Evolutionary conservation across 1,284 basidiomycete genomes (phyloP), one percentile per base, ranked within the genome.

Genomic region (Pyrrhoderma lamaoense): DNA sequence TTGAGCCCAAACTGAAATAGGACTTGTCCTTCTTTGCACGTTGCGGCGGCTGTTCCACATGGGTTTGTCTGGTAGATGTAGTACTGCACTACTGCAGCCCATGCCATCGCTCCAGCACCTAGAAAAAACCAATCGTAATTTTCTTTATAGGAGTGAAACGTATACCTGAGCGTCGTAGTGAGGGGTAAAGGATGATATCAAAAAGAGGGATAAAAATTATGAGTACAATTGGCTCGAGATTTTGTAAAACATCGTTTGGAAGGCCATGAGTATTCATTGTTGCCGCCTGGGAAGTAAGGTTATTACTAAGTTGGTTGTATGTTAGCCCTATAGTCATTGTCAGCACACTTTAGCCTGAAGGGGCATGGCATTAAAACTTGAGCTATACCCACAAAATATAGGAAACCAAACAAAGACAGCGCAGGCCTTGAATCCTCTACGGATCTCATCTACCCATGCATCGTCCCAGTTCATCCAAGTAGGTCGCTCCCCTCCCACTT

Each of bases 401-500:
- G 85, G 86, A 67, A 64, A 89, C 77, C 85, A 91, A 42, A 75
- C 63, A 69, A 94, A 93, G 52, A 94, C 89, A 39, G 70, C 67
- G 68, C 91, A 94, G 8, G 92, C 92, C 65, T 89, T 89, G 67
- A 92, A 68, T 1, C 87, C 89, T 60, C 89, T 78, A 52, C 75
- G 73, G 47, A 93, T 80, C 64, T 94, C 91, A 50, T 91, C 87
- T 13, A 94, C 88, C 80, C 83, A 91, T 37, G 72, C 62, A 60
- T 89, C 86, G 59, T 89, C 83, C 62, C 79, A 86, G 3, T 68
- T 80, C 82, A 87, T 87, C 85, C 84, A 87, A 1, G 42, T 31
- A 0, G 84, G 85, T 40, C 68, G 70, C 25, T 67, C 65, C 8
- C 47, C 34, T 25, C 40, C 51, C 8, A 22, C 66, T 1, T 60